Evolutionary conservation across 2,329 filamentous ascomycete species (phyloP).

Genomic region (Samsoniella hepiali): DNA sequence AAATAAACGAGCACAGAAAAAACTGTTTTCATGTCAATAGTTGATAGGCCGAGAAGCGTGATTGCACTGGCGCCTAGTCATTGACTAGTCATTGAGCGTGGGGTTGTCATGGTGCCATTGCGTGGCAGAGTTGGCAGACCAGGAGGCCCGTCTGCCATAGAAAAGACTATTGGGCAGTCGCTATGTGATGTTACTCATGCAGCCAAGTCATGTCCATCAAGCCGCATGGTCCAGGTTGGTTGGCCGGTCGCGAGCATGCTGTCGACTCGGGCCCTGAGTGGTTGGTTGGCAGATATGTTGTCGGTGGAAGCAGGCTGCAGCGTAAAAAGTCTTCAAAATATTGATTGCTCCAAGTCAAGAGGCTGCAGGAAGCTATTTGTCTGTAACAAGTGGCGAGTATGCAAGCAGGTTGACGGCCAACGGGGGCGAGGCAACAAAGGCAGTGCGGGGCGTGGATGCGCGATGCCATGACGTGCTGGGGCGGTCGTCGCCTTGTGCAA

Average conservation of each 20-base stretch:
- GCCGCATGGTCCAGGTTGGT: not conserved
- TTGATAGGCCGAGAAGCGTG: not conserved
- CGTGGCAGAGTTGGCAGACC: not conserved
- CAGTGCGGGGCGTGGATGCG: not conserved
- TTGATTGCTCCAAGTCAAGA: constrained; percentile 5
- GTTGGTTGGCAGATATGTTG: not conserved
- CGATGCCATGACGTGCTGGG: constrained; percentile 11
- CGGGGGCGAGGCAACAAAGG: not conserved
- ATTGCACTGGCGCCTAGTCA: no score
- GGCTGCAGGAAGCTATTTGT: constrained; percentile 5
- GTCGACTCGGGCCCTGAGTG: not conserved
- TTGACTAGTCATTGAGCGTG: no score
- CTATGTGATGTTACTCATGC: not conserved
- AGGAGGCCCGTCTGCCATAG: not conserved
- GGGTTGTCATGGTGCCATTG: not conserved
- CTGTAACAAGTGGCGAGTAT: not conserved
- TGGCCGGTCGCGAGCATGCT: not conserved
- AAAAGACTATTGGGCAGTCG: no score
- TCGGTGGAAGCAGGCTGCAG: not conserved
- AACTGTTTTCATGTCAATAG: not conserved
- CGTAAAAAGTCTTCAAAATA: not conserved
- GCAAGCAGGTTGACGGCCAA: not conserved
- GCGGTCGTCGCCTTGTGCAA: not conserved
- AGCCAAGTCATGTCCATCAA: not conserved
- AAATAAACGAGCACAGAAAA: not conserved